Base-by-base conservation (phyloP, 768 basidiomycete species). In the Lentinus tigrinus region DNA sequence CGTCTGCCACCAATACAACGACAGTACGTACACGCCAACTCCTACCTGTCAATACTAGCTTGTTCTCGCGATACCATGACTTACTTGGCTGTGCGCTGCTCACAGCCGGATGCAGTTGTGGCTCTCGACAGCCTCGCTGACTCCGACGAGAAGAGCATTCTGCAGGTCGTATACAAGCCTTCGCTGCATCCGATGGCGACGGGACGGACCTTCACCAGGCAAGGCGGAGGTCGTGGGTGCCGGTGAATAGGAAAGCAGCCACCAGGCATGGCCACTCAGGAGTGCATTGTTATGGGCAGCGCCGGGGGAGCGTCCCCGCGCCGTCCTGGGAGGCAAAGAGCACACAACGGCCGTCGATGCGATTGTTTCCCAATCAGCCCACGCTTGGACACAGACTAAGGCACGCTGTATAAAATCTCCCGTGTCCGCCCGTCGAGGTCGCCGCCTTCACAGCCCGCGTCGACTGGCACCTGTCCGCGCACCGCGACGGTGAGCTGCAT, bases 371-470 rank as follows among this genome's bases (percentile, higher is more conserved):
- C 21, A 46, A 23, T 19, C 43, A 42, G 43, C 21, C 43, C 43
- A 46, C 21, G 21, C 21, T 24, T 11, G 24, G 6, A 23, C 23
- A 19, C 13, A 13, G 43, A 14, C 10, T 23, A 49, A 49, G 47
- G 27, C 27, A 2, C 47, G 16, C 16, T 17, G 19, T 49, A 49
- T 49, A 49, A 49, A 19, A 24, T 49, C 47, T 31, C 27, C 47
- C 34, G 28, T 17, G 47, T 36, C 27, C 46, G 19, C 50, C 21
- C 38, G 19, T 37, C 50, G 26, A 28, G 26, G 54, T 55, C 54
- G 54, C 46, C 54, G 46, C 42, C 38, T 55, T 46, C 54, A 55
- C 54, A 46, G 54, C 54, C 54, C 42, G 52, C 40, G 52, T 40
- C 51, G 38, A 40, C 51, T 26, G 23, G 51, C 34, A 50, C 34